Evolutionary conservation across 345 rosid species (phyloP), one percentile per base, ranked within the genome.

Genomic region (Ceriops zippeliana): DNA sequence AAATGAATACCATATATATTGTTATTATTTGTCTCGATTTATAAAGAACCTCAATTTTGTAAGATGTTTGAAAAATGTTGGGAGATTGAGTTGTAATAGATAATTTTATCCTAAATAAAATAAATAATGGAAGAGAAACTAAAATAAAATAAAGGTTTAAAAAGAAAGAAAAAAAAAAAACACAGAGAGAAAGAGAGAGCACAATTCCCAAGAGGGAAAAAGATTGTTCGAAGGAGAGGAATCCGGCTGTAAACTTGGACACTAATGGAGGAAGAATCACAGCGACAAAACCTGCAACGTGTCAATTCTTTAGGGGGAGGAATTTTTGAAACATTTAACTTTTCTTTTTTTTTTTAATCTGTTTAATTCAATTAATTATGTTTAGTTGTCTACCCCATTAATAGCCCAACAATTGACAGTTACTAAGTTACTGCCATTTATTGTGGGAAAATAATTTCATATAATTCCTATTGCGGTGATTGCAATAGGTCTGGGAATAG

Each of bases 171-270:
- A 15, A 51, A 19, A 37, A 54, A 28, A 30, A 34, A 4, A n/a
- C 4, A 1, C n/a, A 32, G 30, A 3, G 30, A 28, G 26, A 24
- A 1, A 24, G 26, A 28, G 3, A 70, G 57, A 37, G 67, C 82
- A 77, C 82, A 62, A 38, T 73, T 68, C 79, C 85, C 85, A 37
- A 80, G 52, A 63, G 7, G 35, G 58, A 32, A 61, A 52, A 59
- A 65, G 62, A 70, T 28, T 16, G 65, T 62, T 66, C 60, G 71
- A 62, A 30, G 82, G 76, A 74, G 83, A 77, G 78, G 84, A 79
- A 83, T 66, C 80, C 64, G 82, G 83, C 86, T 83, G 83, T 78
- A 79, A 81, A 79, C 67, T 78, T 86, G 85, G 84, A 78, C 81
- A 52, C 57, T 68, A 69, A 70, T 49, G 74, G 53, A 58, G 67